Percentiles rank a stretch among this genome's conserved stretches.
Conservation (phyloP, 2,329 filamentous ascomycete genomes). For the Xylariaceae sp. region DNA sequence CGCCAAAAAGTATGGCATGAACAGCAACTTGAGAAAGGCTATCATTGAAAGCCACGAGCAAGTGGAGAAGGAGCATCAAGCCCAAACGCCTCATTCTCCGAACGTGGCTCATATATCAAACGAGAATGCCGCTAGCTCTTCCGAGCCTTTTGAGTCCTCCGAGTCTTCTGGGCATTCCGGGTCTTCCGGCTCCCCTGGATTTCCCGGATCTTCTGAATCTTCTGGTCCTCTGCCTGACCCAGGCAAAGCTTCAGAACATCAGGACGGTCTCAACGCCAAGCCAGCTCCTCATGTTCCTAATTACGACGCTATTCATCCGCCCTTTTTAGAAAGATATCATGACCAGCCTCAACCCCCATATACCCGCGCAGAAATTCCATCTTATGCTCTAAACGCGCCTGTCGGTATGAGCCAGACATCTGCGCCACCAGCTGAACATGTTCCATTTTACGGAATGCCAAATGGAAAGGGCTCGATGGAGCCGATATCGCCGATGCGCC, state of each 20-base stretch:
- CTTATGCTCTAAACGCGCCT: conserved; percentile 13
- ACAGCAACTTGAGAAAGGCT: conserved; percentile 21
- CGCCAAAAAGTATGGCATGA: conserved; percentile 22
- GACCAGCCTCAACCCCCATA: conserved; percentile 15
- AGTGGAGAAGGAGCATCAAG: conserved; percentile 12
- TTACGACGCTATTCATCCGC: conserved; percentile 5
- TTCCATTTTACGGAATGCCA: conserved; percentile 28
- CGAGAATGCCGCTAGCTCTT: neutral
- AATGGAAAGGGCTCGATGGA: conserved; percentile 23
- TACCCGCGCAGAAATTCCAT: conserved; percentile 13
- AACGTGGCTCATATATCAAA: neutral
- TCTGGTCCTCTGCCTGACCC: neutral
- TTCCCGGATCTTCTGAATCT: neutral
- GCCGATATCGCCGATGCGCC: conserved; percentile 23
- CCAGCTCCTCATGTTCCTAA: conserved; percentile 16
- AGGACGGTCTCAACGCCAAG: neutral
- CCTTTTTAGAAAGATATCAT: conserved; percentile 10
- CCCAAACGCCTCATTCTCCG: neutral
- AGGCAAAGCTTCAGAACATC: neutral
- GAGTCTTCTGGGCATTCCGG: neutral
- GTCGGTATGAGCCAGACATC: conserved; percentile 20
- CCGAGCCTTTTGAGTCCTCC: neutral
- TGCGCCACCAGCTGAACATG: conserved; percentile 18
- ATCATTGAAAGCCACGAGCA: conserved; percentile 21
- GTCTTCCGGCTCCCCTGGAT: neutral